phyloP scores from a whole-genome alignment of 2,329 filamentous ascomycete genomes.

The Alternaria atra region DNA sequence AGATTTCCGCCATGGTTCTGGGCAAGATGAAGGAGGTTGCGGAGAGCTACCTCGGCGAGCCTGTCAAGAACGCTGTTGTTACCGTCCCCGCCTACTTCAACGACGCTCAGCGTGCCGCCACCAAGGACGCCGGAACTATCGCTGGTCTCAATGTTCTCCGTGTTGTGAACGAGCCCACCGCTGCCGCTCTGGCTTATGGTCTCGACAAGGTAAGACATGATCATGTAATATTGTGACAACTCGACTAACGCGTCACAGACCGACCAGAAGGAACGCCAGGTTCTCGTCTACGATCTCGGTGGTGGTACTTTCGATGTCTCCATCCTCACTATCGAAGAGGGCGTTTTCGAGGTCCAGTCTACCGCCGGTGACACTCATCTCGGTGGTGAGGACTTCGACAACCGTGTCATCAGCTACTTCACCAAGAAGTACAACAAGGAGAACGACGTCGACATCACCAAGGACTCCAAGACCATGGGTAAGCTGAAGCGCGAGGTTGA shows the following conservation, averaged over 20 bases:
- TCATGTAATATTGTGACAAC: background rate
- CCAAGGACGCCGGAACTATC: constrained; percentile 92
- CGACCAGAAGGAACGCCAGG: constrained; percentile 51
- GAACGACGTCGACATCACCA: constrained; percentile 88
- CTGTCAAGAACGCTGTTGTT: constrained; percentile 87
- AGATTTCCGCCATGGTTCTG: constrained; percentile 78
- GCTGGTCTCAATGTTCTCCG: constrained; percentile 94
- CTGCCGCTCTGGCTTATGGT: constrained; percentile 93
- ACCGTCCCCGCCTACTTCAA: constrained; percentile 99
- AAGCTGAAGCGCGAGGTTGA: constrained; percentile 99
- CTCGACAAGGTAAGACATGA: constrained; percentile 57
- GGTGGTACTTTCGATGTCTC: constrained; percentile 60
- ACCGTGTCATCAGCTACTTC: constrained; percentile 95
- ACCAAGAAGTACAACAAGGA: constrained; percentile 99
- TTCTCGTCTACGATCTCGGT: constrained; percentile 55
- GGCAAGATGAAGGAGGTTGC: constrained; percentile 79
- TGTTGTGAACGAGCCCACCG: constrained; percentile 96
- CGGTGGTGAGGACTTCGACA: constrained; percentile 98
- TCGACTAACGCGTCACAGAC: constrained; percentile 25
- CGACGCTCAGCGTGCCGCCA: constrained; percentile 95
- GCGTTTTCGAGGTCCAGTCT: constrained; percentile 93
- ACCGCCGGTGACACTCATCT: constrained; percentile 97
- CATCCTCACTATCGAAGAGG: constrained; percentile 86
- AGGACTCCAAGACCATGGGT: constrained; percentile 97
- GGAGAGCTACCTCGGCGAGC: constrained; percentile 81